Conservation (phyloP, 768 basidiomycete genomes). For the Leccinum disarticulatum region DNA sequence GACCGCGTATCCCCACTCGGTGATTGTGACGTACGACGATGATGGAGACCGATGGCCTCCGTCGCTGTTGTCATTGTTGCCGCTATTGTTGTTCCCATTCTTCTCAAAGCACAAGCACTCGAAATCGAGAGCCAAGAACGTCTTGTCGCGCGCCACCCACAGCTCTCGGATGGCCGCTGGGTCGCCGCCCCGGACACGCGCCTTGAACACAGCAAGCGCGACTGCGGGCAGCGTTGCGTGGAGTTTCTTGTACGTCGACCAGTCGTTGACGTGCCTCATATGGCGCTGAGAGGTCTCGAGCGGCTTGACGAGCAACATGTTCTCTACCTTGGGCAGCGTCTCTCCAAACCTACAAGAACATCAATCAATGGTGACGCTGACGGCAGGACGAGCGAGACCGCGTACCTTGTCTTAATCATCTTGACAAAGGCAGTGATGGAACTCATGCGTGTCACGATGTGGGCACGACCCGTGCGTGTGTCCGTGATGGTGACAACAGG, state of each 20-base stretch:
- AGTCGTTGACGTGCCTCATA: conserved; percentile 68
- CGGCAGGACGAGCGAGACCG: neutral
- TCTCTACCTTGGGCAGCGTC: conserved; percentile 67
- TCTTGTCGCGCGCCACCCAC: conserved; percentile 70
- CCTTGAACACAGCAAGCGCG: conserved; percentile 60
- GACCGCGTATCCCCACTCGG: conserved; percentile 85
- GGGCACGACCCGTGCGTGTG: conserved; percentile 64
- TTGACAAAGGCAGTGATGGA: conserved; percentile 75
- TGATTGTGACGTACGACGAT: conserved; percentile 1
- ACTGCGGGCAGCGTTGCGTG: conserved; percentile 71
- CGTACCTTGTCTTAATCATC: conserved; percentile 80
- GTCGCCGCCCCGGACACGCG: conserved; percentile 65
- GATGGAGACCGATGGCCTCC: neutral
- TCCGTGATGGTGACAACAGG: conserved; percentile 79
- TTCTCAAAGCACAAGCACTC: conserved; percentile 75
- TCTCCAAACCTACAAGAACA: conserved; percentile 58
- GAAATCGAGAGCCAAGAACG: conserved; percentile 73
- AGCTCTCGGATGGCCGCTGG: conserved; percentile 61
- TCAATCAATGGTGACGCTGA: neutral
- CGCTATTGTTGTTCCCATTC: conserved; percentile 22
- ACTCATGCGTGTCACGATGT: conserved; percentile 75
- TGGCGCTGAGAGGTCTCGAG: conserved; percentile 70
- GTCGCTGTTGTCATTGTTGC: neutral
- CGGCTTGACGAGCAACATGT: conserved; percentile 65
- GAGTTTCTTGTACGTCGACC: conserved; percentile 65